Percentiles rank a stretch among this genome's conserved stretches.
phyloP scores from a whole-genome alignment of 441 rosid species.

The Raphanus hybrid region DNA sequence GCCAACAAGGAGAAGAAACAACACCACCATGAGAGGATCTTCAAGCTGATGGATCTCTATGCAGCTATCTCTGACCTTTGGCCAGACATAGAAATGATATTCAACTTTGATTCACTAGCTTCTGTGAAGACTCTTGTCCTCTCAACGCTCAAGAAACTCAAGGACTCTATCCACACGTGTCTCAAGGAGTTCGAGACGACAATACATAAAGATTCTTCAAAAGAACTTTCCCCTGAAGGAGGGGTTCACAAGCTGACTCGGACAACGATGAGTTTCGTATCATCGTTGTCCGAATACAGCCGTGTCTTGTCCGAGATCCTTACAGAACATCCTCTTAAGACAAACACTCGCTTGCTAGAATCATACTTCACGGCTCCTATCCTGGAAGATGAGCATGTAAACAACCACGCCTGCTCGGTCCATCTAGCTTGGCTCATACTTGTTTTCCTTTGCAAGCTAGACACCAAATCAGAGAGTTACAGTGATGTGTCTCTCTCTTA shows the following conservation, averaged over 20 bases:
- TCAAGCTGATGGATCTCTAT: slow-evolving; percentile 52
- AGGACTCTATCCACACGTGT: slow-evolving; percentile 36
- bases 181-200: slow-evolving; percentile 44
- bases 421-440: slow-evolving; percentile 71
- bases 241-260: slow-evolving; percentile 53
- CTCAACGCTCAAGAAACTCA: slow-evolving; percentile 49
- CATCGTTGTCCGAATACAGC: slow-evolving; percentile 45
- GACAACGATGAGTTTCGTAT: slow-evolving; percentile 47
- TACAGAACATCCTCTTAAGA: slow-evolving; percentile 38
- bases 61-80: slow-evolving; percentile 47
- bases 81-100: slow-evolving; percentile 56
- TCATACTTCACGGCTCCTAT: slow-evolving; percentile 40
- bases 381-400: slow-evolving; percentile 29
- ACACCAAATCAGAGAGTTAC: slow-evolving; percentile 66
- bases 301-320: slow-evolving; percentile 47
- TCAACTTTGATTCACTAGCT: slow-evolving; percentile 50
- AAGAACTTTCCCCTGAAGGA: slow-evolving; percentile 46
- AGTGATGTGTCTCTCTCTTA: slow-evolving; percentile 61
- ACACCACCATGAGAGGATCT: slow-evolving; percentile 43
- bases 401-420: slow-evolving; percentile 41
- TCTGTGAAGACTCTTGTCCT: slow-evolving; percentile 50
- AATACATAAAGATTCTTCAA: slow-evolving; percentile 50
- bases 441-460: slow-evolving; percentile 76
- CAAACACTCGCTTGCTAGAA: slow-evolving; percentile 39
- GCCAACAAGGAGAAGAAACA: slow-evolving; percentile 43